These are phyloP conservation scores for Mucor mucedo DNA, from an alignment of 371 early-diverging fungal genomes.

Conservation along the genomic window DNA sequence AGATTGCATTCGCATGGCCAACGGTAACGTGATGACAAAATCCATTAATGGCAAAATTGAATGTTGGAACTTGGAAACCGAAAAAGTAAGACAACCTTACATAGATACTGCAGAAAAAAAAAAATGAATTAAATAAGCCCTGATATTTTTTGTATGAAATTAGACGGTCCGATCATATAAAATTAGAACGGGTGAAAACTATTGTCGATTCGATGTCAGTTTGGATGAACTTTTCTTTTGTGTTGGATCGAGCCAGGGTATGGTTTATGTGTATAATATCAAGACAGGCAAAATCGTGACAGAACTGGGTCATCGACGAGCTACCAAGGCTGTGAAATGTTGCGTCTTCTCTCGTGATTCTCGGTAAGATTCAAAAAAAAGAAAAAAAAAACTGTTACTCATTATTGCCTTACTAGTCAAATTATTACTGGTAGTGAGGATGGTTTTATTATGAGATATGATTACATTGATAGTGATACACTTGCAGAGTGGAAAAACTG, in stretches of 20 bases:
- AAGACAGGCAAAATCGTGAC: slow-evolving; percentile 66
- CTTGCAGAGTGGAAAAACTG: slow-evolving; percentile 74
- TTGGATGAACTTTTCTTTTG: slow-evolving; percentile 74
- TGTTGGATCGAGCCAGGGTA: slow-evolving; percentile 76
- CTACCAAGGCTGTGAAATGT: slow-evolving; percentile 78
- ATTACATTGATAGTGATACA: slow-evolving; percentile 76
- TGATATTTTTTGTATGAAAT: neutral
- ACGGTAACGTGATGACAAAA: slow-evolving; percentile 70
- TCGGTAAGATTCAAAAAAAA: slow-evolving; percentile 51
- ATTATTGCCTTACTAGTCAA: slow-evolving; percentile 45
- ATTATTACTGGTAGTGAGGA: slow-evolving; percentile 80
- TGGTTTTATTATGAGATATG: slow-evolving; percentile 84
- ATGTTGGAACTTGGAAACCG: slow-evolving; percentile 67
- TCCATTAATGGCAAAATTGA: slow-evolving; percentile 78
- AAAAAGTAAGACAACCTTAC: slow-evolving; percentile 17
- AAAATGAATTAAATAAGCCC: neutral
- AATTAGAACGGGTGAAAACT: slow-evolving; percentile 46
- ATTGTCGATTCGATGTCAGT: slow-evolving; percentile 56
- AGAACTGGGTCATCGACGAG: slow-evolving; percentile 77
- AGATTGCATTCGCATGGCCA: slow-evolving; percentile 74
- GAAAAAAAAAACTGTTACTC: neutral
- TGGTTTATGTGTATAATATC: slow-evolving; percentile 71
- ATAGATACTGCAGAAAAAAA: too few species aligned
- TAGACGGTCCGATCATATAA: slow-evolving; percentile 38
- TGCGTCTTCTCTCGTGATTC: slow-evolving; percentile 81